Base-by-base conservation (phyloP, 371 early-diverging fungal genomes). In the Blakeslea trispora region DNA sequence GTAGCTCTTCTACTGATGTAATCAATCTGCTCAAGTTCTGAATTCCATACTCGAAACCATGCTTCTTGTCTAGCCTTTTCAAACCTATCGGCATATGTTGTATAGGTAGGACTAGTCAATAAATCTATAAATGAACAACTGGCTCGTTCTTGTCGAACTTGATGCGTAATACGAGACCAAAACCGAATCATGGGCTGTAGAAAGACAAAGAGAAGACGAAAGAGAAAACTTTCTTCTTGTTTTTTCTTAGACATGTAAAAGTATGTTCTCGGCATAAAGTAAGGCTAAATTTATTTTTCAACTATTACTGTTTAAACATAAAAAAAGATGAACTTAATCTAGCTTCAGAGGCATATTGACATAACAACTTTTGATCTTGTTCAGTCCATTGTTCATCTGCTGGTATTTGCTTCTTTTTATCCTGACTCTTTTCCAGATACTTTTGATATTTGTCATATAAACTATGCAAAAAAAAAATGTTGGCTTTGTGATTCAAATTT, bases 271-370 rank as follows among this genome's bases (percentile, higher is more conserved):
- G 56, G 56, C 49, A 56, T 48, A 31, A 48, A 15, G 34, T 14
- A 56, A 41, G 56, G 56, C 18, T n/a, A 41, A 32, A 34, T 56
- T 46, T 23, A 4, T 32, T 10, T 48, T 34, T 43, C 42, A 56
- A 42, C 42, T 40, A 45, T 39, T 46, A 31, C 7, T 28, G 28
- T 45, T 64, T 64, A 14, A 64, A 59, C 45, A 64, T 53, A 28
- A 64, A 54, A 31, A 64, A 64, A 3, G 64, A 58, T 21, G 64
- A 17, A 43, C 59, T 59, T 19, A 40, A 45, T 64, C 64, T 59
- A 28, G 59, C 50, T 42, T 59, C 39, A 31, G 45, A 14, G 34
- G 64, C 64, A 43, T 42, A 59, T 50, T 58, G 45, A 41, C 49
- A 32, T 42, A 64, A 45, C 11, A 43, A 9, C n/a, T 40, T 37